Evolutionary conservation across 345 rosid genomes (phyloP).

Genomic region (Linum lewisii): DNA sequence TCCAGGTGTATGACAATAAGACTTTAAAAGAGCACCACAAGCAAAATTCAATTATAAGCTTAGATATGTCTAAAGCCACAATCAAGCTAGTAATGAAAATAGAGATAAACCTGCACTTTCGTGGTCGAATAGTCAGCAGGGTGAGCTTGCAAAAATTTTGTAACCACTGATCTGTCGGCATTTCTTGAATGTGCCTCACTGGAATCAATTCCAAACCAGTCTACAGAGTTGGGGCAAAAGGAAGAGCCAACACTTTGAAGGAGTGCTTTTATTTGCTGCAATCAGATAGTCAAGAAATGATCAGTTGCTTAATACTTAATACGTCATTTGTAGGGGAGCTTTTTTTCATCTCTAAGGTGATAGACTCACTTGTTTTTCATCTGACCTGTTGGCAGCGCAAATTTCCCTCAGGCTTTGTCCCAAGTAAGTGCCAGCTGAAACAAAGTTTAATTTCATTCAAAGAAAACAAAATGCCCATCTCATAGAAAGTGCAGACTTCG

Average conservation of each 20-base stretch:
- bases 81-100: not conserved
- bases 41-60: not conserved
- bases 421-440: constrained; percentile 60
- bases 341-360: constrained; percentile 6
- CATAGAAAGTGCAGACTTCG: not conserved
- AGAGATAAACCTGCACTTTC: constrained; percentile 63
- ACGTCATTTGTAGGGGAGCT: not conserved
- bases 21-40: no score
- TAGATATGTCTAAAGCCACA: not conserved
- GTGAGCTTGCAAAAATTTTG: constrained; percentile 74
- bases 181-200: constrained; percentile 46
- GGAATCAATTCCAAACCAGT: constrained; percentile 68
- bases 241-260: constrained; percentile 62
- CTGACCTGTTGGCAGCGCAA: constrained; percentile 75
- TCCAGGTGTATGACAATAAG: not conserved
- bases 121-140: constrained; percentile 74
- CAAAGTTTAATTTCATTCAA: not conserved
- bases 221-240: constrained; percentile 62
- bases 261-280: constrained; percentile 89
- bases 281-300: constrained; percentile 9
- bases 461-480: not conserved
- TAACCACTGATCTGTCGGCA: constrained; percentile 71
- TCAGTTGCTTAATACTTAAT: not conserved
- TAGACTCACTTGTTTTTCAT: constrained; percentile 72
- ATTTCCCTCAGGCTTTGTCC: constrained; percentile 85